Base-by-base conservation (phyloP, 2,329 filamentous ascomycete species). In the Teratosphaeria epicoccoides region DNA sequence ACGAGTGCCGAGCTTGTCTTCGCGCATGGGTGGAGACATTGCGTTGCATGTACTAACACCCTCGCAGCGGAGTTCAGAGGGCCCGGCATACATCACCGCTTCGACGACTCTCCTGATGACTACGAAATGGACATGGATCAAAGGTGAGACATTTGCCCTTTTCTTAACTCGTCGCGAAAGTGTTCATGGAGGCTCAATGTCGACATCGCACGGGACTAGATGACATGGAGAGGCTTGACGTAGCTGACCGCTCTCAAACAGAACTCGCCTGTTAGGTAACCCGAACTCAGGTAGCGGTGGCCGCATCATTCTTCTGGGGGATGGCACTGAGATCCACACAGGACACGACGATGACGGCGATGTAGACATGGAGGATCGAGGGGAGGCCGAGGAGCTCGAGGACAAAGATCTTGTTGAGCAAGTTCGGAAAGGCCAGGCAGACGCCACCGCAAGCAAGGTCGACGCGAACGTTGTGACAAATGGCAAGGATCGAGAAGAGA, bases 271-370 rank as follows among this genome's bases (percentile, higher is more conserved):
- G 62, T 75, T 83, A 70, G 85, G 84, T 68, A 85, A 85, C 24
- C 46, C 22, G 6, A 24, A 14, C 69, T 81, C 82, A 69, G 44
- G 44, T 24, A 73, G 76, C 29, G 51, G 52, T 53, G 88, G 89
- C 61, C 84, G 90, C 63, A 89, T 96, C 70, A 97, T 97, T 70
- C 84, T 95, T 68, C 81, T 98, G 61, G 90, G 91, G 60, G 90
- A 97, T 75, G 93, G 91, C 64, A 95, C 88, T 65, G 90, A 96
- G 76, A 82, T 95, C 68, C 77, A 90, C 65, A 88, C 88, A 61
- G 88, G 93, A 71, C 86, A 86, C 68, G 63, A 63, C 47, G 54
- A 65, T 47, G 65, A 68, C 52, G 61, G 61, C 49, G 89, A 96
- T 66, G 83, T 86, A 58, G 89, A 95, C 64, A 91, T 95, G 84